Percentiles rank a stretch among this genome's conserved stretches.
These are phyloP conservation scores for Amoebophrya sp. DNA, from an alignment of 169 alveolate species.

Conservation along the genomic window DNA sequence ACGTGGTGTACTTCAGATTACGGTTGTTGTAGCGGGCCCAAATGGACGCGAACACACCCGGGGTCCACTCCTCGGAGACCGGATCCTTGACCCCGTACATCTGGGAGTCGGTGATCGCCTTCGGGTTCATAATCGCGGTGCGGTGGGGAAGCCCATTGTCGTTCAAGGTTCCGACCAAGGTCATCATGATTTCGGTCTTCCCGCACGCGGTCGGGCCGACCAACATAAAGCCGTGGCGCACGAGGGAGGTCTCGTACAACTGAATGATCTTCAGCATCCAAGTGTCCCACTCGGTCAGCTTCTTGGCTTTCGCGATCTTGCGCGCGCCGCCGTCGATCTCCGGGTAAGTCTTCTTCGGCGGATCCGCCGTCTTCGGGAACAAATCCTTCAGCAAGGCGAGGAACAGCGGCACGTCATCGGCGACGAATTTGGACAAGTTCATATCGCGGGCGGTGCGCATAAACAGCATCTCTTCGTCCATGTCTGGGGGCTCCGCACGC, in stretches of 20 bases:
- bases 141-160: conserved; percentile 64
- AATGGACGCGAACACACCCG: conserved; percentile 87
- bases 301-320: not conserved
- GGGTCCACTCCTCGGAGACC: conserved; percentile 91
- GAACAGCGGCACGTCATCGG: conserved; percentile 91
- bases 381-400: conserved; percentile 85
- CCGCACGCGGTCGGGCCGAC: conserved; percentile 94
- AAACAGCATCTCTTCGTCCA: conserved; percentile 77
- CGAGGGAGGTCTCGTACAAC: conserved; percentile 78
- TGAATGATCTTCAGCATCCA: conserved; percentile 12
- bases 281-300: not conserved
- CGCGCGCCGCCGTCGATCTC: conserved; percentile 77
- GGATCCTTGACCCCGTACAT: conserved; percentile 75
- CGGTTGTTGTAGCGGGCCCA: conserved; percentile 88
- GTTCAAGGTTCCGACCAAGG: conserved; percentile 76
- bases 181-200: conserved; percentile 81
- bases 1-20: conserved; percentile 72
- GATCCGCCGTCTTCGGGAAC: conserved; percentile 87
- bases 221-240: conserved; percentile 93
- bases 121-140: conserved; percentile 87
- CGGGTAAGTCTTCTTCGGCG: conserved; percentile 82
- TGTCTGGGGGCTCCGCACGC: conserved; percentile 68
- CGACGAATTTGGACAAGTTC: conserved; percentile 89
- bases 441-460: conserved; percentile 67
- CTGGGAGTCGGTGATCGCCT: conserved; percentile 84